phyloP scores from a whole-genome alignment of 1,139 yeast genomes.

The Zygosaccharomyces pseudobailii region DNA sequence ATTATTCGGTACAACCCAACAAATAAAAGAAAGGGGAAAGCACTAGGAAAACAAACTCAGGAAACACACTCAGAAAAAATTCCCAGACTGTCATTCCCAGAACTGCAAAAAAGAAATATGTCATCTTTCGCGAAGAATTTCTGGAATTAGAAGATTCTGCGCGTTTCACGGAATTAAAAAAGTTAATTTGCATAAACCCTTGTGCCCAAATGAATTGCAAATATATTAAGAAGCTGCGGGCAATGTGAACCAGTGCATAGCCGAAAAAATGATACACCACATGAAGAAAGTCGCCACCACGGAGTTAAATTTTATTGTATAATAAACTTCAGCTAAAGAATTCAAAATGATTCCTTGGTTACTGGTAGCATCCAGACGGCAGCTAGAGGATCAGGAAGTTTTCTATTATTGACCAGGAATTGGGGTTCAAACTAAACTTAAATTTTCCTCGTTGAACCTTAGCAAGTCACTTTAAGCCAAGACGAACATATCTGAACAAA shows the following conservation, averaged over 20 bases:
- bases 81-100: conserved; percentile 40
- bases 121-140: conserved; percentile 31
- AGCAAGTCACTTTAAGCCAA: conserved; percentile 44
- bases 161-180: conserved; percentile 37
- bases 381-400: conserved; percentile 35
- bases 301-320: conserved; percentile 35
- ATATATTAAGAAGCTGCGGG: conserved; percentile 40
- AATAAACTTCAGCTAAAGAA: conserved; percentile 42
- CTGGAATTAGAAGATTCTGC: conserved; percentile 20
- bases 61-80: conserved; percentile 33
- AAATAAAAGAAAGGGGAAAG: conserved; percentile 41
- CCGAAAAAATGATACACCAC: conserved; percentile 47
- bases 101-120: conserved; percentile 35
- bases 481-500: conserved; percentile 44
- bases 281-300: conserved; percentile 39
- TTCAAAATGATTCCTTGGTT: conserved; percentile 42
- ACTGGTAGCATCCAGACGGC: conserved; percentile 48
- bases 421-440: conserved; percentile 39
- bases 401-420: conserved; percentile 45
- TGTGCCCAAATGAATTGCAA: conserved; percentile 45
- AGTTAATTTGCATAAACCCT: conserved; percentile 45
- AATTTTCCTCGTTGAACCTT: conserved; percentile 25
- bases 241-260: conserved; percentile 45
- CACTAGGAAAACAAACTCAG: conserved; percentile 41
- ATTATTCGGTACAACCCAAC: conserved; percentile 43